These are phyloP conservation scores for Puccinia novopanici DNA, from an alignment of 1,284 basidiomycete genomes.

Conservation along the genomic window DNA sequence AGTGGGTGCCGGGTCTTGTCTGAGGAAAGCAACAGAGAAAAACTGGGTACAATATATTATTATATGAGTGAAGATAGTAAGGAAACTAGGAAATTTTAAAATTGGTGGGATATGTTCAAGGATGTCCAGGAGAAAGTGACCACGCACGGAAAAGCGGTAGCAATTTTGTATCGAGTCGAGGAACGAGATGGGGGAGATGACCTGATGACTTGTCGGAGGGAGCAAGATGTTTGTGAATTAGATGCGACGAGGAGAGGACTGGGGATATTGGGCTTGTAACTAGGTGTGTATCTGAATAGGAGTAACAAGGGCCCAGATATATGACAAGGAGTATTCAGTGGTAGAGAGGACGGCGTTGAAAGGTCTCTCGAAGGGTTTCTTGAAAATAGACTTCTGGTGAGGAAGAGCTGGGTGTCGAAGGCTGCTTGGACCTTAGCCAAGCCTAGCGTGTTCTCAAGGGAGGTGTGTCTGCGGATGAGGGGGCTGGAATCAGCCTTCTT, in stretches of 20 bases:
- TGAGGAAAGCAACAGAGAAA: too few relatives aligned
- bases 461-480: background rate
- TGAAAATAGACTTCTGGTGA: background rate
- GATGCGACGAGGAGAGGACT: background rate
- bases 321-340: background rate
- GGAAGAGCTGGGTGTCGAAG: background rate
- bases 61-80: too few relatives aligned
- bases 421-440: background rate
- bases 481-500: background rate
- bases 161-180: background rate
- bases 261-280: slow-evolving; percentile 11
- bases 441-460: background rate
- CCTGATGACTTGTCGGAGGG: background rate
- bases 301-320: slow-evolving; percentile 15
- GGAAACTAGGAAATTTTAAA: background rate
- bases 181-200: background rate
- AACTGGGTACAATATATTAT: too few relatives aligned
- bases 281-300: slow-evolving; percentile 2
- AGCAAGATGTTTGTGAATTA: background rate
- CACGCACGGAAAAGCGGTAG: background rate
- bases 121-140: background rate
- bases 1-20: too few relatives aligned
- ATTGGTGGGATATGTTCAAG: background rate
- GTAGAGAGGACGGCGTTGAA: background rate
- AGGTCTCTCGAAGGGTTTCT: background rate